Conservation (phyloP, 164 flowering plant species). For the Litsea cubeba region DNA sequence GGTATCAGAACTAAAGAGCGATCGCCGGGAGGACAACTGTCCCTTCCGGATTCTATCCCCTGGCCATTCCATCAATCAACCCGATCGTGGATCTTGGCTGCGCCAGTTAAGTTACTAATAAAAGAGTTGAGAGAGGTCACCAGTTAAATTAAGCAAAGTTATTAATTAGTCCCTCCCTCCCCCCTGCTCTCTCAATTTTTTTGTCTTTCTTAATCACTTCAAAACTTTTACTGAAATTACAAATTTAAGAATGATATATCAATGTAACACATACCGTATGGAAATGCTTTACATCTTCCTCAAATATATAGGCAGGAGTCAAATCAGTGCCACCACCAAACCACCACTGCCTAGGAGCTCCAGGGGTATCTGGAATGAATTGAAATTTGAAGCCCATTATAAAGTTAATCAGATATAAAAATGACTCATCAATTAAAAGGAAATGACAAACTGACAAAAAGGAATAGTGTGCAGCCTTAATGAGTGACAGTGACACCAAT, state of each 20-base stretch:
- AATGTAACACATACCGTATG: constrained; percentile 50
- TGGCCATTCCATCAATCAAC: too few species aligned
- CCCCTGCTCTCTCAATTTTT: too few species aligned
- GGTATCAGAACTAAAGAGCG: too few species aligned
- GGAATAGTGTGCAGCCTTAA: neutral
- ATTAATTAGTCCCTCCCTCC: too few species aligned
- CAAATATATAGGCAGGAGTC: constrained; percentile 90
- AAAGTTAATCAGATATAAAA: neutral
- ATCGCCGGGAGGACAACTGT: too few species aligned
- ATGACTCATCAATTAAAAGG: neutral
- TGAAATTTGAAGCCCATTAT: neutral
- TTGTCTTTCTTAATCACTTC: too few species aligned
- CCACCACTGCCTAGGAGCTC: constrained; percentile 99
- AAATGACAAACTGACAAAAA: neutral
- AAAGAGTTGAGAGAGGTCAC: too few species aligned
- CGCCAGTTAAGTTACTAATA: too few species aligned
- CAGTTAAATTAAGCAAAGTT: too few species aligned
- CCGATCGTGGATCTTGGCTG: too few species aligned
- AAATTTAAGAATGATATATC: neutral
- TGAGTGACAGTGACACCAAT: neutral
- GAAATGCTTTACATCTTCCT: constrained; percentile 96
- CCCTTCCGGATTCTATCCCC: too few species aligned
- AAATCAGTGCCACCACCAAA: constrained; percentile 99
- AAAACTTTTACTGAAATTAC: neutral
- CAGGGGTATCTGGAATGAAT: constrained; percentile 62